Base-by-base conservation (phyloP, 148 eudicot genomes). In the Chenopodium quinoa region DNA sequence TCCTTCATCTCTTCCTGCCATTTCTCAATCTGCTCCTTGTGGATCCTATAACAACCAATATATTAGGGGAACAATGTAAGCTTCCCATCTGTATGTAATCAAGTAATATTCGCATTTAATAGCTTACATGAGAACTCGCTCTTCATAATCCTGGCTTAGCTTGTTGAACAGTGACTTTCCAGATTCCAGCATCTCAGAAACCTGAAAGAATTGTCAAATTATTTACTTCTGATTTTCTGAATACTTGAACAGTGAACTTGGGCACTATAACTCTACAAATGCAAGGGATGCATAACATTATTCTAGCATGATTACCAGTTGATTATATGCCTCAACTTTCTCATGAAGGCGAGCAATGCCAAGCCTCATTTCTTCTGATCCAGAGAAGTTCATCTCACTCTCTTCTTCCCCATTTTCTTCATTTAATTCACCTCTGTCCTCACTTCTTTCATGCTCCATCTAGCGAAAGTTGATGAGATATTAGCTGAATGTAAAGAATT, bases 1-100 rank as follows among this genome's bases (percentile, higher is more conserved):
- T 89, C 92, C 86, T 90, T 90, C 54, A 94, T 94, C 83, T 93
- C 98, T 69, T 91, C 91, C 86, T 91, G 90, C 98, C 95, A 94
- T 83, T 94, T 93, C 77, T 90, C 94, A 68, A 93, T 89, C 86
- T 93, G 98, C 82, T 93, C 95, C 93, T 89, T 91, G 87, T 94
- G 97, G 52, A 90, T 88, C 88, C 97, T 94, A 90, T 81, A 68
- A 78, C 74, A 80, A 63, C 29, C 47, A 79, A 75, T n/a, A 12
- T 16, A 73, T 71, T 77, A 78, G 32, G 75, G 50, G 25, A 82
- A 63, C 64, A 56, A 77, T 32, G 64, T 40, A 80, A 63, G 46
- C 65, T 78, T 34, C 77, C 3, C 40, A 73, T 46, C 50, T 73
- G 52, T 65, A 19, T 20, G 34, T 25, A n/a, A 62, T 12, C 75